Conservation (phyloP, 208 protist genomes). For the Crithidia thermophila region DNA sequence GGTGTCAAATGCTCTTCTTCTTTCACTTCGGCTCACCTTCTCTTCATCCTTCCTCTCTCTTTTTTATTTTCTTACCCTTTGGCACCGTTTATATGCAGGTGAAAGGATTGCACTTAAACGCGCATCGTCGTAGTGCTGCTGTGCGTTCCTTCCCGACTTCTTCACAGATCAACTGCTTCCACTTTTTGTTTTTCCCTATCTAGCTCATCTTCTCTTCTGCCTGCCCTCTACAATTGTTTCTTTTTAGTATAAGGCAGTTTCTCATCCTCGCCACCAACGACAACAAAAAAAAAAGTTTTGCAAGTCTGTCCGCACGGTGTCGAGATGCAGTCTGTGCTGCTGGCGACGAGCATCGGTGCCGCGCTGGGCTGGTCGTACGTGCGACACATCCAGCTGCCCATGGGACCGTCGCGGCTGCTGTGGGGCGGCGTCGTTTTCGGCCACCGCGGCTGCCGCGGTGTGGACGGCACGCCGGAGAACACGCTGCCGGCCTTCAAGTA, state of each 20-base stretch:
- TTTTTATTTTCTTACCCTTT: neutral
- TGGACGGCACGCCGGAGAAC: slow-evolving; percentile 83
- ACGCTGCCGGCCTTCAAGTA: slow-evolving; percentile 89
- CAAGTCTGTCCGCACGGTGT: too few relatives aligned
- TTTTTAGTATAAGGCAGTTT: too few relatives aligned
- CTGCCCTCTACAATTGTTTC: too few relatives aligned
- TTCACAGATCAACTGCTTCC: too few relatives aligned
- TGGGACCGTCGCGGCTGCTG: slow-evolving; percentile 69
- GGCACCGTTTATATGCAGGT: too few relatives aligned
- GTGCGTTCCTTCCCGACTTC: too few relatives aligned
- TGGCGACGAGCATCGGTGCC: slow-evolving; percentile 31
- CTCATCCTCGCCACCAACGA: too few relatives aligned
- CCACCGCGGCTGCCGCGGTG: slow-evolving; percentile 83
- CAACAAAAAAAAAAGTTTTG: too few relatives aligned
- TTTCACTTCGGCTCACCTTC: neutral
- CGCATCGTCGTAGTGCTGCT: too few relatives aligned
- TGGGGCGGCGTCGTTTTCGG: slow-evolving; percentile 87
- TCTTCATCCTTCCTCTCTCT: neutral
- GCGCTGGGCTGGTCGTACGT: slow-evolving; percentile 73
- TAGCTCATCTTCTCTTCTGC: too few relatives aligned
- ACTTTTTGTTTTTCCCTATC: too few relatives aligned
- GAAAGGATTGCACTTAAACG: too few relatives aligned
- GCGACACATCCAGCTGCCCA: slow-evolving; percentile 72
- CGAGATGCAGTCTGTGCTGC: slow-evolving; percentile 27
- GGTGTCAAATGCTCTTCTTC: neutral